phyloP scores from a whole-genome alignment of 352 stramenopile species.

The Globisporangium nunn region DNA sequence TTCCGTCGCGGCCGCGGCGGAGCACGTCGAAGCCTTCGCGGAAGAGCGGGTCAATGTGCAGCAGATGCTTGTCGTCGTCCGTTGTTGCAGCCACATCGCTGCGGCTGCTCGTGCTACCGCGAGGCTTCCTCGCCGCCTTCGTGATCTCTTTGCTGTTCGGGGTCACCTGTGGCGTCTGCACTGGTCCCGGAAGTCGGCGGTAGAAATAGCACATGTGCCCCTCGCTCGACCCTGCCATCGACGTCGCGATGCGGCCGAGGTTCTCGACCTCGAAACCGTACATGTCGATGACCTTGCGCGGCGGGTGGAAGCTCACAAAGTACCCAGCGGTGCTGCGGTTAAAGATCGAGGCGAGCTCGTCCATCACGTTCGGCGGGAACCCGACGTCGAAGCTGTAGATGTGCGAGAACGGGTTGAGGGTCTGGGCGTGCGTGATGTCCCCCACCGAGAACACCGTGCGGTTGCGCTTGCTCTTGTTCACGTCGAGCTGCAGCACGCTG shows the following conservation, averaged over 20 bases:
- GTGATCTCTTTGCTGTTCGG: constrained; percentile 21
- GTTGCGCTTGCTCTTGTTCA: constrained; percentile 44
- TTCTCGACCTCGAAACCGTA: constrained; percentile 93
- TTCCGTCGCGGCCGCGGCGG: constrained; percentile 60
- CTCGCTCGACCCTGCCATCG: constrained; percentile 95
- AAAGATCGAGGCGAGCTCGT: constrained; percentile 91
- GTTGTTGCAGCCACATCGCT: neutral
- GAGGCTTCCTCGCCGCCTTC: constrained; percentile 7
- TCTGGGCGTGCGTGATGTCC: constrained; percentile 92
- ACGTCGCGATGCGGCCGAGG: constrained; percentile 84
- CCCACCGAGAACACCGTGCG: constrained; percentile 88
- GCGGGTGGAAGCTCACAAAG: constrained; percentile 94
- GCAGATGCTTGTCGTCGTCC: constrained; percentile 1
- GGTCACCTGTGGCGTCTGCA: constrained; percentile 4
- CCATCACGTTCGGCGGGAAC: constrained; percentile 94
- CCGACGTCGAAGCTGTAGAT: constrained; percentile 99
- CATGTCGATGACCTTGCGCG: constrained; percentile 88
- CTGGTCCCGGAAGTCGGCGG: constrained; percentile 24
- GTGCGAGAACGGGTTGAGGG: constrained; percentile 96
- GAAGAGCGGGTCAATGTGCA: constrained; percentile 77
- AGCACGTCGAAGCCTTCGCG: constrained; percentile 71
- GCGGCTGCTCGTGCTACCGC: neutral
- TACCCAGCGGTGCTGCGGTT: constrained; percentile 87
- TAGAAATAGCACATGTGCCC: constrained; percentile 97
- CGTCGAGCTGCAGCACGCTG: constrained; percentile 74